Evolutionary conservation across 2,329 filamentous ascomycete species (phyloP).

Genomic region (Apiospora rasikravindrae): DNA sequence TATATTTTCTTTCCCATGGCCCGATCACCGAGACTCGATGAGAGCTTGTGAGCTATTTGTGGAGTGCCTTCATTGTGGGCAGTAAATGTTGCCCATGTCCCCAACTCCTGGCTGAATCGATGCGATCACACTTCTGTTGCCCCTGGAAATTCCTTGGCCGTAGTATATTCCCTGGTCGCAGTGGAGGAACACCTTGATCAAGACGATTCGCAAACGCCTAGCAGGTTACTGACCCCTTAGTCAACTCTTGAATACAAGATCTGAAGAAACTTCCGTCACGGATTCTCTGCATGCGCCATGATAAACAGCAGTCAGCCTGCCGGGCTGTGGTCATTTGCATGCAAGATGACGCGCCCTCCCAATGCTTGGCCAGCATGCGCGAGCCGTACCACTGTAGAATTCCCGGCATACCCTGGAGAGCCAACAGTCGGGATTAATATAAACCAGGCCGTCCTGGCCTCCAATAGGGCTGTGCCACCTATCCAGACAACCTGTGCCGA

Average conservation of each 20-base stretch:
- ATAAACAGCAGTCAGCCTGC: neutral
- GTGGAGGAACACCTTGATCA: neutral
- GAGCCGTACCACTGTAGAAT: neutral
- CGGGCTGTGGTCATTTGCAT: neutral
- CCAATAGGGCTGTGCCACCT: neutral
- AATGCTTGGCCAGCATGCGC: neutral
- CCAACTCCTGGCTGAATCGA: too few relatives aligned
- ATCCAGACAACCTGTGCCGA: neutral
- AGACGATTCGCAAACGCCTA: neutral
- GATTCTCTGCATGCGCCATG: neutral
- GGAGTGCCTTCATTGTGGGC: neutral
- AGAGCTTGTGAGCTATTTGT: neutral
- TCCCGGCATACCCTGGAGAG: neutral
- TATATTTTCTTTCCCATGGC: neutral
- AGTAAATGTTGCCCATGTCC: neutral
- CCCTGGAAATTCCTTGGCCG: neutral
- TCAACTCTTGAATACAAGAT: too few relatives aligned
- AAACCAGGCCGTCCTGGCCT: neutral
- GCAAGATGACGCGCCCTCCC: neutral
- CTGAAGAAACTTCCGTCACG: neutral
- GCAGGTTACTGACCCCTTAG: neutral
- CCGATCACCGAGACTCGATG: neutral
- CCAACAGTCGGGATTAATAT: neutral
- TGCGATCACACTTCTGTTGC: too few relatives aligned
- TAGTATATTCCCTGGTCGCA: neutral